Base-by-base conservation (phyloP, 2,329 filamentous ascomycete species). In the Alternaria burnsii region DNA sequence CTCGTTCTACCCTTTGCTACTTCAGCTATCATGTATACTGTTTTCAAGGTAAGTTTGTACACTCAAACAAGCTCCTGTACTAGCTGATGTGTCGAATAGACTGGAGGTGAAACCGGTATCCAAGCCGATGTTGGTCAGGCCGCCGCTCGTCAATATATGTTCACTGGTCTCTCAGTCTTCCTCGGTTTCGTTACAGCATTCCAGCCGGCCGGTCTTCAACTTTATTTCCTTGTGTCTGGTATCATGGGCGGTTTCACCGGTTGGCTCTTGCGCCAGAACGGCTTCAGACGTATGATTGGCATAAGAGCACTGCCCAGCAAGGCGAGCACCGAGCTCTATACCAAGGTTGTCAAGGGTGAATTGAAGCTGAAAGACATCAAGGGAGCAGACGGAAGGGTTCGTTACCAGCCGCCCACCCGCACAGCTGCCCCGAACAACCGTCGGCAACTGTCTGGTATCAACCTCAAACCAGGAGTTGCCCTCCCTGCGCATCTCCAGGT, bases 1-100 rank as follows among this genome's bases (percentile, higher is more conserved):
- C 94, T 87, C 69, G 77, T 95, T 41, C 81, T 98, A 32, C 95
- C 95, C 2, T 64, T 87, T 3, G 58, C 84, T 1, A 87, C 88
- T 3, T 85, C 88, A 1, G 77, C 74, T 8, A 73, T 87, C 55
- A 85, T 91, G 77, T 86, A 85, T 67, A 67, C 82, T 28, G 84
- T 87, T 52, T 80, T 92, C 58, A 83, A 82, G 80, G 88, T 89
- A 81, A 61, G 83, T 79, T 44, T 55, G n/a, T 40, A 6, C 7
- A 14, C 38, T 10, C 69, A 18, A 5, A 22, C 28, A 8, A 46
- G 72, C 26, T 59, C 66, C 9, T 41, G 11, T 32, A 24, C 8
- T 26, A 22, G 28, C 71, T 76, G 57, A 76, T 53, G 16, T 48
- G 4, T 28, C 24, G n/a, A 22, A 34, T 71, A 85, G 76, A 66